Percentiles rank a stretch among this genome's conserved stretches.
These are phyloP conservation scores for Venturiaceae sp. DNA, from an alignment of 2,329 filamentous ascomycete species.

Conservation along the genomic window DNA sequence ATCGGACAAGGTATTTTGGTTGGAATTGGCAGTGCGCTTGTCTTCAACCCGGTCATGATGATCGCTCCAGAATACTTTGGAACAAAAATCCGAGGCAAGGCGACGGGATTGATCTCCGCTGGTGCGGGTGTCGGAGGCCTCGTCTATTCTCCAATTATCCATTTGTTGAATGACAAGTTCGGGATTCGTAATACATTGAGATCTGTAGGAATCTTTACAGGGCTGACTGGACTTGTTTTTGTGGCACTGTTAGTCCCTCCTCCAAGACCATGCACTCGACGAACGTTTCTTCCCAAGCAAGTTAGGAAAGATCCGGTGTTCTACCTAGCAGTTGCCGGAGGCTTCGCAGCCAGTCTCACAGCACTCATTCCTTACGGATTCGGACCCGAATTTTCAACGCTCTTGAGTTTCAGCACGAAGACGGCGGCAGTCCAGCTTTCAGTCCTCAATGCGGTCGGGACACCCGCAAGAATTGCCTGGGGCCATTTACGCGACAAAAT, in stretches of 20 bases:
- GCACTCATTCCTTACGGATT: neutral
- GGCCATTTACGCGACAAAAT: neutral
- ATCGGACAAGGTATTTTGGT: constrained; percentile 26
- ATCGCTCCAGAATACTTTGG: constrained; percentile 30
- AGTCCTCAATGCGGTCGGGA: neutral
- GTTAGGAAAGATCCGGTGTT: neutral
- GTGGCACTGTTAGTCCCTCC: neutral
- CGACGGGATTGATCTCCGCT: constrained; percentile 28
- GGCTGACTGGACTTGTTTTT: neutral
- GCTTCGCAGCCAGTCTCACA: neutral
- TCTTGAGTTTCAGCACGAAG: neutral
- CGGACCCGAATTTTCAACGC: neutral
- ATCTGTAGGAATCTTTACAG: neutral
- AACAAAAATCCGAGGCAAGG: constrained; percentile 21
- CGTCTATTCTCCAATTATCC: constrained; percentile 22
- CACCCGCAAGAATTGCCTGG: neutral
- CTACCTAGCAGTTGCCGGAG: neutral
- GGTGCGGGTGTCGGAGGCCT: constrained; percentile 30
- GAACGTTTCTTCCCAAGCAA: neutral
- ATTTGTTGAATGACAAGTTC: constrained; percentile 19
- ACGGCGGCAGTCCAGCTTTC: neutral
- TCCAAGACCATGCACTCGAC: neutral
- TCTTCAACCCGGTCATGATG: constrained; percentile 29
- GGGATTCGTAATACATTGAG: constrained; percentile 22
- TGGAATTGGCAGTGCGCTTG: constrained; percentile 27